Conservation (phyloP, 306 rosid genomes). For the Vicia sativa region DNA sequence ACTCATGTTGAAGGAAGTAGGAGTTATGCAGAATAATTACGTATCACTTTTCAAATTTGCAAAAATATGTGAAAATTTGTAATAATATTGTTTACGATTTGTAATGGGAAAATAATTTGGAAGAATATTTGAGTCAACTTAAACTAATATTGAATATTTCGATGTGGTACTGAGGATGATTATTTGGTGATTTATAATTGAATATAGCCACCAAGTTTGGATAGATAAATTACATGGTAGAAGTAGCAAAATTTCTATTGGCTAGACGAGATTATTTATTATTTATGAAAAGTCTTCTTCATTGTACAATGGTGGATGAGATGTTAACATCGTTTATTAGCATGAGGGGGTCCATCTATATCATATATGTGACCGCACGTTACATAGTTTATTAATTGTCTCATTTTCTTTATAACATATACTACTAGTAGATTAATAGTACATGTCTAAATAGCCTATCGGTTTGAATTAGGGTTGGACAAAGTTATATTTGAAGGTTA, state of each 20-base stretch:
- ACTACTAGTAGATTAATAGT: too few relatives aligned
- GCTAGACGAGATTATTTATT: background rate
- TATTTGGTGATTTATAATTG: background rate
- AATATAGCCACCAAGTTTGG: background rate
- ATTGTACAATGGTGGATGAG: constrained; percentile 14
- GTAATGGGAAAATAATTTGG: background rate
- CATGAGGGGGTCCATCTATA: constrained; percentile 22
- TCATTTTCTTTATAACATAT: background rate
- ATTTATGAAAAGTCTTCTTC: background rate
- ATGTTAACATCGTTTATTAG: constrained; percentile 5
- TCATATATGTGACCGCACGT: constrained; percentile 31
- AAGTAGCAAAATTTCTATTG: background rate
- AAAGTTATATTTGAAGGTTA: too few relatives aligned
- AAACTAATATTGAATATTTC: background rate
- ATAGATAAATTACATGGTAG: background rate
- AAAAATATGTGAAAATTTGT: too few relatives aligned
- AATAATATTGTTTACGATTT: too few relatives aligned
- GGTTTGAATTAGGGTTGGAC: too few relatives aligned
- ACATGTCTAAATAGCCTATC: too few relatives aligned
- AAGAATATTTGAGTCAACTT: background rate
- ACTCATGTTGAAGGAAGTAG: constrained; percentile 1
- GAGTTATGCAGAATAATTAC: background rate
- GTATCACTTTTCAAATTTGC: background rate
- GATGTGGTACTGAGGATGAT: background rate
- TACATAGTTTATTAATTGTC: constrained; percentile 16